A percentile compares a stretch with the other conserved stretches of the same genome.
phyloP scores from a whole-genome alignment of 1,284 basidiomycete genomes.

The Austroboletus niveus region DNA sequence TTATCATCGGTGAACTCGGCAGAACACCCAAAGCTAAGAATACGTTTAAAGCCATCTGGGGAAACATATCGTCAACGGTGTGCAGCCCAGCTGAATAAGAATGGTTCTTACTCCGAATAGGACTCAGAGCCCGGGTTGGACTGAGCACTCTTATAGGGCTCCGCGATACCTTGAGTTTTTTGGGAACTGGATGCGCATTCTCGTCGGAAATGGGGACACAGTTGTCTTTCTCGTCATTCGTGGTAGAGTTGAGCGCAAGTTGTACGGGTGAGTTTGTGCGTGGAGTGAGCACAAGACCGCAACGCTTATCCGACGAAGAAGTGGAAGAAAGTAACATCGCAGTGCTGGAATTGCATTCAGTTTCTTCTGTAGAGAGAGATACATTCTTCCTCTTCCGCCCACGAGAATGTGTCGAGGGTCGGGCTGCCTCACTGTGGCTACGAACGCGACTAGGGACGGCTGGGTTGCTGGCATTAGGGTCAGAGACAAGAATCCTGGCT shows the following conservation, averaged over 20 bases:
- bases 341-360: conserved; percentile 10
- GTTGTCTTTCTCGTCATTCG: not conserved
- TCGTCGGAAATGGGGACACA: not conserved
- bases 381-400: conserved; percentile 18
- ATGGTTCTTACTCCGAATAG: conserved; percentile 27
- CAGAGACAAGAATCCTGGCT: conserved; percentile 10
- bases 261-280: conserved; percentile 4
- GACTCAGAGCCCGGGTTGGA: conserved; percentile 30
- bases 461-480: conserved; percentile 1
- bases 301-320: conserved; percentile 13
- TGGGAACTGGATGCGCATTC: not conserved
- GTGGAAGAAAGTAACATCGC: conserved; percentile 29
- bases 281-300: conserved; percentile 1
- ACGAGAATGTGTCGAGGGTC: conserved; percentile 5
- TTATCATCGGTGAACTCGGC: conserved; percentile 3
- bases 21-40: conserved; percentile 24
- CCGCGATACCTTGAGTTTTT: conserved; percentile 8
- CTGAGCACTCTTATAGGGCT: conserved; percentile 32
- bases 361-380: not conserved
- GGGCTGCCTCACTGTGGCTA: not conserved
- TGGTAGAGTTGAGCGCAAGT: not conserved
- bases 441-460: not conserved
- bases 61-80: conserved; percentile 10
- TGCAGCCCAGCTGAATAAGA: not conserved
- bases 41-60: conserved; percentile 29